Base-by-base conservation (phyloP, 2,329 filamentous ascomycete species). In the Paecilomyces variotii region DNA sequence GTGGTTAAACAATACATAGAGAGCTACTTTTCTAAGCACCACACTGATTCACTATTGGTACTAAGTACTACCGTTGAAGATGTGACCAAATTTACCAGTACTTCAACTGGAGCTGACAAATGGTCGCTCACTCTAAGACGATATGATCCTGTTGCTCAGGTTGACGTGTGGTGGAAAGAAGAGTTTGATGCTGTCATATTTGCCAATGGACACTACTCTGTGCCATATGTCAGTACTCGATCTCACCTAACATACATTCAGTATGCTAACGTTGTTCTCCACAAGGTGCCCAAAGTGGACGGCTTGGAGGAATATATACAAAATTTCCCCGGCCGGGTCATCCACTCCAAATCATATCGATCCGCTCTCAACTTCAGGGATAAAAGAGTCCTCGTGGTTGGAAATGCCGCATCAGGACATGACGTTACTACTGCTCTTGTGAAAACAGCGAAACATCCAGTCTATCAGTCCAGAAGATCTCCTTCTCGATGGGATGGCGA, bases 321-420 rank as follows among this genome's bases (percentile, higher is more conserved):
- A 24, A 70, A 63, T 2, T 80, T 72, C 56, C 78, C 78, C 0
- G 68, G 67, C 1, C 72, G 75, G 4, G 72, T 79, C 0, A 63
- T 74, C 3, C 79, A 81, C 65, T 80, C 79, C 30, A 81, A 81
- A 39, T 69, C 67, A 19, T 81, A 79, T 60, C 76, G 78, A 26
- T 72, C 73, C 1, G 73, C 77, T 0, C 56, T 62, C 1, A 32
- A 69, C 0, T 79, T 73, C 59, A 56, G 67, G 0, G 58, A 58
- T 1, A 56, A 83, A 79, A 75, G 71, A 28, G 78, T 86, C 0
- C 75, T 86, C 0, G 76, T 85, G 0, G 82, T 87, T 0, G 84
- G 84, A 3, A 84, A 81, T 1, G 84, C 81, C 0, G 83, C 86
- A 1, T 87, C 84, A 0, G 84, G 80, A 0, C 79, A 82, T 26